phyloP scores from a whole-genome alignment of 2,329 filamentous ascomycete species.

The Clarireedia sp. region DNA sequence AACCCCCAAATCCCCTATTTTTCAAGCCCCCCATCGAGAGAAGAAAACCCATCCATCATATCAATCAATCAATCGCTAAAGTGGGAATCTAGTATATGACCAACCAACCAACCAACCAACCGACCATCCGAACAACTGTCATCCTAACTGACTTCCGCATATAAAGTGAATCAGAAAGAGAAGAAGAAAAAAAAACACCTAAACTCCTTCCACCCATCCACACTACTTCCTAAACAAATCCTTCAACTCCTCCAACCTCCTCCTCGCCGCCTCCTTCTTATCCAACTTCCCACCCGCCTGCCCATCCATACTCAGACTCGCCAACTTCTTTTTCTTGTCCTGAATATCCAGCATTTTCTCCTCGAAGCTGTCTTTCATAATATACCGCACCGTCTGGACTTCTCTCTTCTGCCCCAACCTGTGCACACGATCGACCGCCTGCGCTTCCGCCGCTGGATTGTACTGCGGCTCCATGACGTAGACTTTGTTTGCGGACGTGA shows the following conservation, averaged over 20 bases:
- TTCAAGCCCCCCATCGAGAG: no score
- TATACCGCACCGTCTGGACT: constrained; percentile 78
- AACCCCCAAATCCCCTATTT: no score
- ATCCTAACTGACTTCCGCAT: background rate
- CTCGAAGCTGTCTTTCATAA: constrained; percentile 88
- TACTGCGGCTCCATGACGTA: constrained; percentile 99
- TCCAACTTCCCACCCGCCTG: constrained; percentile 24
- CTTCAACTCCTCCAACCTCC: constrained; percentile 48
- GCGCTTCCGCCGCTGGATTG: constrained; percentile 89
- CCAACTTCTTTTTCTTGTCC: constrained; percentile 85
- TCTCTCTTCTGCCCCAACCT: constrained; percentile 82
- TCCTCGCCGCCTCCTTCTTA: constrained; percentile 28
- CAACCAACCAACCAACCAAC: no score
- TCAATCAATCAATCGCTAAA: background rate
- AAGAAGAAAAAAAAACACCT: background rate
- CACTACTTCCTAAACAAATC: constrained; percentile 41
- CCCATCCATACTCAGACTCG: constrained; percentile 75
- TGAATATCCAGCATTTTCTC: constrained; percentile 88
- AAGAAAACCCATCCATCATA: no score
- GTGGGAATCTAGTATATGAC: background rate
- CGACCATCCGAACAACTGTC: no score
- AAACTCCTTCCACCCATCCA: background rate
- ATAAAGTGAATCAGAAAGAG: no score
- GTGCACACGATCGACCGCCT: constrained; percentile 90
- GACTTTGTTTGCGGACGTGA: constrained; percentile 77